phyloP scores from a whole-genome alignment of 2,329 filamentous ascomycete species.

The Aquanectria penicillioides region DNA sequence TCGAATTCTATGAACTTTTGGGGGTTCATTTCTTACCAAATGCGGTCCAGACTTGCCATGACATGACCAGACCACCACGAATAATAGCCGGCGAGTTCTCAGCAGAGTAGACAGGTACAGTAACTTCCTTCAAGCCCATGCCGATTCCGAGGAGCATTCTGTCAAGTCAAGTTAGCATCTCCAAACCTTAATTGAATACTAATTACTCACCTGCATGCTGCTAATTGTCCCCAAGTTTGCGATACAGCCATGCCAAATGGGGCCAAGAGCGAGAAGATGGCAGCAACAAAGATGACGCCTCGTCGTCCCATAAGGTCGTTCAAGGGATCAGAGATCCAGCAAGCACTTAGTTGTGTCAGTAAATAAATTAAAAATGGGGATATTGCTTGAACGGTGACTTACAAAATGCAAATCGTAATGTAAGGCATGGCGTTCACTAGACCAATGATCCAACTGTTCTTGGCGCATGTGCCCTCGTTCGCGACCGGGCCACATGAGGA shows the following conservation, averaged over 20 bases:
- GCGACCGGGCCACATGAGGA: conserved; percentile 45
- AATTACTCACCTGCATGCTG: conserved; percentile 59
- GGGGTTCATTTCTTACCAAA: conserved; percentile 48
- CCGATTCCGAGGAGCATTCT: conserved; percentile 65
- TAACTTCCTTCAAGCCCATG: conserved; percentile 64
- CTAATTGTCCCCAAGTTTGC: conserved; percentile 68
- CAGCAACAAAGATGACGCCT: conserved; percentile 71
- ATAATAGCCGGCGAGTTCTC: conserved; percentile 63
- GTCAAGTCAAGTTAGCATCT: too few species aligned
- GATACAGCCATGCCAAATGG: conserved; percentile 69
- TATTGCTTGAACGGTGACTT: conserved; percentile 29
- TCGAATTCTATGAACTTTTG: too few species aligned
- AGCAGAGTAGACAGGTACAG: conserved; percentile 63
- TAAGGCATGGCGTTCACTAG: conserved; percentile 64
- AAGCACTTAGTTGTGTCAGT: conserved; percentile 51
- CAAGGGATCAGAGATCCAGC: conserved; percentile 70
- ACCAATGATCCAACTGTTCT: conserved; percentile 69
- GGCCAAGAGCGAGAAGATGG: conserved; percentile 69
- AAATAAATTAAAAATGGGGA: background rate
- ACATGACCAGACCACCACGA: conserved; percentile 64
- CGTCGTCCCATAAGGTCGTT: conserved; percentile 69
- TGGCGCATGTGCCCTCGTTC: conserved; percentile 49
- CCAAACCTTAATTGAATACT: background rate
- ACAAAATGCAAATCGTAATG: conserved; percentile 56
- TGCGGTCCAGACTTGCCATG: conserved; percentile 65